These are phyloP conservation scores for Neofusicoccum umdonicola DNA, from an alignment of 2,329 filamentous ascomycete genomes.

Conservation along the genomic window DNA sequence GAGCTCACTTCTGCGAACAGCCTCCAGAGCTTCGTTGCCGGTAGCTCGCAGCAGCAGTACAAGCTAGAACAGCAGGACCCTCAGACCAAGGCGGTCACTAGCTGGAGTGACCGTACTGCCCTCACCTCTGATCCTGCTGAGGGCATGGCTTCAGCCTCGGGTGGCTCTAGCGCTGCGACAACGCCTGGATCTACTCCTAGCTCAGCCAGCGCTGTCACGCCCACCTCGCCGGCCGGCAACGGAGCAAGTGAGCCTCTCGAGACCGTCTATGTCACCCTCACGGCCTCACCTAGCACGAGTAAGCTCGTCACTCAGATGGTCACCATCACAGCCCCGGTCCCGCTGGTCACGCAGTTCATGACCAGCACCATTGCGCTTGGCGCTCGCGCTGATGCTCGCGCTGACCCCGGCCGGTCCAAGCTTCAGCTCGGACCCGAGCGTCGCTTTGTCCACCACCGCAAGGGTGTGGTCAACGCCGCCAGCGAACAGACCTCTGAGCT, in stretches of 20 bases:
- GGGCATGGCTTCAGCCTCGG: background rate
- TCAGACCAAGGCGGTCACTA: constrained; percentile 37
- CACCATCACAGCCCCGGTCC: background rate
- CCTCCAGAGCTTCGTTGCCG: constrained; percentile 18
- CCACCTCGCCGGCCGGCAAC: background rate
- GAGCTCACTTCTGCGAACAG: constrained; percentile 31
- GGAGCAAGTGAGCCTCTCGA: background rate
- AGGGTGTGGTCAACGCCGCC: background rate
- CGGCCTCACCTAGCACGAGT: background rate
- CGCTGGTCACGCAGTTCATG: background rate
- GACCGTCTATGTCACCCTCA: constrained; percentile 13
- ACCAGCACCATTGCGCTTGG: background rate
- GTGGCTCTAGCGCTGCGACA: background rate
- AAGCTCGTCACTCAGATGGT: constrained; percentile 3
- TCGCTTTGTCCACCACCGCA: constrained; percentile 2
- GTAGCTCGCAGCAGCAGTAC: constrained; percentile 13
- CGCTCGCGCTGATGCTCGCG: background rate
- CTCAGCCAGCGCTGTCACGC: background rate
- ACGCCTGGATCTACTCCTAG: background rate
- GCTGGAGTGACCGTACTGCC: constrained; percentile 41
- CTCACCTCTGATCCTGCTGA: constrained; percentile 27
- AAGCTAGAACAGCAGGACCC: constrained; percentile 42
- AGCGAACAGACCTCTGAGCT: background rate
- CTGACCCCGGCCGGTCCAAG: background rate
- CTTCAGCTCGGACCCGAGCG: background rate